phyloP scores from a whole-genome alignment of 805 yeast genomes.

The Saturnispora sanitii region DNA sequence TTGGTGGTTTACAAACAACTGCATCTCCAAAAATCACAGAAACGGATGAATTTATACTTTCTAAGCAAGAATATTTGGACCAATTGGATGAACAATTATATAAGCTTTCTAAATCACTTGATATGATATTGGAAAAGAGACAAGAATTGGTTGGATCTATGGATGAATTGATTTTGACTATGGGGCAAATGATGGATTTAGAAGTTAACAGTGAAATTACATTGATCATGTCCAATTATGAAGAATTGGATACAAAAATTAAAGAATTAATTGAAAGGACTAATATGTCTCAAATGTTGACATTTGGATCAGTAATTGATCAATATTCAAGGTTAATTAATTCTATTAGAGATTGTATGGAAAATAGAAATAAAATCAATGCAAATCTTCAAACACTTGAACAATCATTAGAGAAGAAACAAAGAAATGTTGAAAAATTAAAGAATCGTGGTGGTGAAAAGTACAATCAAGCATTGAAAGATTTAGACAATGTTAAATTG shows the following conservation, averaged over 20 bases:
- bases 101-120: slow-evolving; percentile 60
- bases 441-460: slow-evolving; percentile 46
- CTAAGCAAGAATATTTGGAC: slow-evolving; percentile 59
- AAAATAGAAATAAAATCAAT: slow-evolving; percentile 56
- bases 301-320: slow-evolving; percentile 78
- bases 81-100: slow-evolving; percentile 64
- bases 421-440: slow-evolving; percentile 35
- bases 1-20: slow-evolving; percentile 40
- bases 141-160: slow-evolving; percentile 59
- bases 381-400: slow-evolving; percentile 36
- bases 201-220: slow-evolving; percentile 64
- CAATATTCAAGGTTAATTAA: slow-evolving; percentile 74
- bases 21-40: slow-evolving; percentile 51
- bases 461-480: slow-evolving; percentile 45
- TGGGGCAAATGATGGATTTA: slow-evolving; percentile 56
- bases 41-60: slow-evolving; percentile 67
- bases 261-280: slow-evolving; percentile 69
- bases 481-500: slow-evolving; percentile 45
- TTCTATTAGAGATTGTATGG: slow-evolving; percentile 63
- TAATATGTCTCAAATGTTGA: slow-evolving; percentile 75
- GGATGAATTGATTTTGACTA: slow-evolving; percentile 47
- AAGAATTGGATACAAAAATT: slow-evolving; percentile 59
- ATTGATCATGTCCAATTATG: slow-evolving; percentile 57
- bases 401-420: slow-evolving; percentile 35
- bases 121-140: slow-evolving; percentile 63